Conservation (phyloP, 2,329 filamentous ascomycete genomes). For the Diaporthe sp. region DNA sequence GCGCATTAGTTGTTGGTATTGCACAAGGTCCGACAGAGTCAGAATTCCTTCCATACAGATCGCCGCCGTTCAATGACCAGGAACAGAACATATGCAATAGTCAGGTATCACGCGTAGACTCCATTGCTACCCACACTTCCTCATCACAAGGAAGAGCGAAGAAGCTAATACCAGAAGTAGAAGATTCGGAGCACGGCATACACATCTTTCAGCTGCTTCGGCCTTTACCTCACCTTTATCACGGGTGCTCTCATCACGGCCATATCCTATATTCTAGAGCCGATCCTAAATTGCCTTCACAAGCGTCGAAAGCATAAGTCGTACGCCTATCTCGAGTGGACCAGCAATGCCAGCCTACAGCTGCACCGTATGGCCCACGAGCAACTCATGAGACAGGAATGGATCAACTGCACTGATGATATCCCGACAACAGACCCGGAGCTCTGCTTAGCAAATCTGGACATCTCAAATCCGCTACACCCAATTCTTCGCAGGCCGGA, state of each 20-base stretch:
- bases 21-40: neutral
- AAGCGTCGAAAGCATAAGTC: neutral
- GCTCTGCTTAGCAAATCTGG: neutral
- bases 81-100: slow-evolving; percentile 4
- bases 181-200: neutral
- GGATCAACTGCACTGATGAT: neutral
- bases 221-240: slow-evolving; percentile 7
- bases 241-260: neutral
- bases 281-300: neutral
- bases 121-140: too few relatives aligned
- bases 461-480: neutral
- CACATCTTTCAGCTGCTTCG: slow-evolving; percentile 16
- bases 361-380: neutral
- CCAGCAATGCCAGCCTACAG: slow-evolving; percentile 10
- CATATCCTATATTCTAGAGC: neutral
- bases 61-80: neutral
- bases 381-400: neutral
- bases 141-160: neutral
- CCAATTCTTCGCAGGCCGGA: neutral
- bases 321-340: neutral
- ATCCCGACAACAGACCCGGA: slow-evolving; percentile 10
- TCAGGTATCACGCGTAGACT: neutral
- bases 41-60: neutral
- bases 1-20: neutral
- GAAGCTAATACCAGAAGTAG: neutral